These are phyloP conservation scores for Scedosporium aurantiacum DNA, from an alignment of 2,329 filamentous ascomycete species.

Conservation along the genomic window DNA sequence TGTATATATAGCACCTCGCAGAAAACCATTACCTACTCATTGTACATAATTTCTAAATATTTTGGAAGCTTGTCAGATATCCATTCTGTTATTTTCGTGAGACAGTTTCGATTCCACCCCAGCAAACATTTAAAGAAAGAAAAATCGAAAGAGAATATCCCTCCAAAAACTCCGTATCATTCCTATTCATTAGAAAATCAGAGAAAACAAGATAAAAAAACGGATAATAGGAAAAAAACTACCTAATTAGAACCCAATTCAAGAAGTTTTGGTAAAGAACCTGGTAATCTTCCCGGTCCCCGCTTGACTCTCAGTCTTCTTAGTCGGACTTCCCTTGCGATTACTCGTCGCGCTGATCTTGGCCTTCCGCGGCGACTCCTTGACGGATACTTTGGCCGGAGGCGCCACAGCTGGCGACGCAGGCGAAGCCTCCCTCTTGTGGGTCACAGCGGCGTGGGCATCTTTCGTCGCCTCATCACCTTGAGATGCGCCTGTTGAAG, in stretches of 20 bases:
- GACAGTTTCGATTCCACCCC: neutral
- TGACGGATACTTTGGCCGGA: neutral
- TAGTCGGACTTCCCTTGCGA: neutral
- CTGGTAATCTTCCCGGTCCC: slow-evolving; percentile 5
- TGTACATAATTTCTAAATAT: slow-evolving; percentile 1
- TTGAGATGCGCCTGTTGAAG: neutral
- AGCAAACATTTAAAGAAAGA: neutral
- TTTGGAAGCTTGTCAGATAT: neutral
- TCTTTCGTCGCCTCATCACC: neutral
- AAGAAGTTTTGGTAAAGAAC: slow-evolving; percentile 1
- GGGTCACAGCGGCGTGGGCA: neutral
- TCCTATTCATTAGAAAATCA: neutral
- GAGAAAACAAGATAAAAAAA: too few species aligned
- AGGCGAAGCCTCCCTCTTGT: neutral
- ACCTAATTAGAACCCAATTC: neutral
- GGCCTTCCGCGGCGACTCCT: neutral
- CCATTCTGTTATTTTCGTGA: neutral
- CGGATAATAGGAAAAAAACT: too few species aligned
- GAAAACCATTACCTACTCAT: neutral
- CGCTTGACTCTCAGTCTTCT: neutral
- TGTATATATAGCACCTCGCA: slow-evolving; percentile 1
- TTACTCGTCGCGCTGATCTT: slow-evolving; percentile 2
- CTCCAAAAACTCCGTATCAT: neutral
- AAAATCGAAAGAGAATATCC: neutral
- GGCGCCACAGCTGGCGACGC: neutral